Evolutionary conservation across 768 basidiomycete species (phyloP).

Genomic region (Mycena rosella): DNA sequence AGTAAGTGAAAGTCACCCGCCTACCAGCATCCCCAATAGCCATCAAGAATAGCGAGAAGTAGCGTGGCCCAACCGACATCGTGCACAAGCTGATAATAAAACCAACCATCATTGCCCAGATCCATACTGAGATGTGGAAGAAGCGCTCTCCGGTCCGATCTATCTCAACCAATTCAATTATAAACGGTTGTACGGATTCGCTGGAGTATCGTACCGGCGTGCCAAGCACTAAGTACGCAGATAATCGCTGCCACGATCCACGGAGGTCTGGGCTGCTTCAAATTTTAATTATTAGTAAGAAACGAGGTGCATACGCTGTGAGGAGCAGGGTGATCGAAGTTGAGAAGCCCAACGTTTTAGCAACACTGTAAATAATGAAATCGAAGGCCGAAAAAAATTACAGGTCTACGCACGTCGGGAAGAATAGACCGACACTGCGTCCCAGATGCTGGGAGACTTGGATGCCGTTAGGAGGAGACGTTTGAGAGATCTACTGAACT

Average conservation of each 20-base stretch:
- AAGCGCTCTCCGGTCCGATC: constrained; percentile 62
- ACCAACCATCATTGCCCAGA: constrained; percentile 58
- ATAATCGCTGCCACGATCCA: constrained; percentile 56
- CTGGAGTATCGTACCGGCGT: constrained; percentile 51
- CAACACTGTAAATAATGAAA: constrained; percentile 43
- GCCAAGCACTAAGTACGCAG: constrained; percentile 54
- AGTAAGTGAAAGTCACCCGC: constrained; percentile 13
- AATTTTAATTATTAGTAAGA: not conserved
- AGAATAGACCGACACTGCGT: constrained; percentile 58
- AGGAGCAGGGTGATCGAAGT: constrained; percentile 58
- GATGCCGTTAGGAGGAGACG: not conserved
- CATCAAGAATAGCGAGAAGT: constrained; percentile 63
- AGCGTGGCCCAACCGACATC: constrained; percentile 54
- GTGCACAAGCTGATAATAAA: constrained; percentile 62
- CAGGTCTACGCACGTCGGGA: constrained; percentile 56
- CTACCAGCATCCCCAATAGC: constrained; percentile 57
- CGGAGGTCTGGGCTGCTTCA: constrained; percentile 54
- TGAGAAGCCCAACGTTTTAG: constrained; percentile 59
- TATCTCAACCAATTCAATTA: constrained; percentile 28
- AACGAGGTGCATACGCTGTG: constrained; percentile 51
- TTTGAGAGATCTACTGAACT: not conserved
- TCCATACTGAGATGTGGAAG: constrained; percentile 55
- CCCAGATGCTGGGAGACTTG: constrained; percentile 52
- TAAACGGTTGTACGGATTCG: not conserved
- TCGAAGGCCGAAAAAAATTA: not conserved